Evolutionary conservation across 208 protist species (phyloP).

Genomic region (Tetramitus jugosus): DNA sequence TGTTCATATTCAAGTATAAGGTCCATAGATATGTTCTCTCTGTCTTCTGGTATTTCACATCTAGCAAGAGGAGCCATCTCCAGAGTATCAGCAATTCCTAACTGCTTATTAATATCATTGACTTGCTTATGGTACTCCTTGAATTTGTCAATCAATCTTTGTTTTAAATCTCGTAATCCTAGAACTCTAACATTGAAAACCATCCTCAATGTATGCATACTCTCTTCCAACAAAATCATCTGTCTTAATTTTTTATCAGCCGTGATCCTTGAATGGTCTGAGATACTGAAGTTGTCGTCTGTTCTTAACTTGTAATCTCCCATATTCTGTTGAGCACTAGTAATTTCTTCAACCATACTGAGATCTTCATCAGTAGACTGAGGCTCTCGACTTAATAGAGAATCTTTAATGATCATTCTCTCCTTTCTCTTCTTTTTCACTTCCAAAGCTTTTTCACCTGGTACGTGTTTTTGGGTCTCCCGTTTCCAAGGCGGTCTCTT

Average conservation of each 20-base stretch:
- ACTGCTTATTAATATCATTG: conserved; percentile 56
- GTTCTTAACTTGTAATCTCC: conserved; percentile 90
- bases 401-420: conserved; percentile 54
- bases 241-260: conserved; percentile 80
- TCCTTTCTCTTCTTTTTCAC: conserved; percentile 60
- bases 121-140: conserved; percentile 56
- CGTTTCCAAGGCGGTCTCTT: too few species aligned
- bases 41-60: conserved; percentile 41
- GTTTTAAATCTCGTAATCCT: conserved; percentile 72
- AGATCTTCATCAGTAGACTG: conserved; percentile 65
- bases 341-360: conserved; percentile 51
- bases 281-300: conserved; percentile 65
- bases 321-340: conserved; percentile 56
- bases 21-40: conserved; percentile 23
- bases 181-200: conserved; percentile 82
- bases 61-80: conserved; percentile 12
- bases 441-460: conserved; percentile 64
- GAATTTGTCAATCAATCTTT: conserved; percentile 52
- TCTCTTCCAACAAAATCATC: conserved; percentile 74
- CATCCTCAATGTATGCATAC: conserved; percentile 61
- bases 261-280: conserved; percentile 68
- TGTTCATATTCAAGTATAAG: background rate
- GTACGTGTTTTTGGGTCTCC: too few species aligned
- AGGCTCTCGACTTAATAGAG: conserved; percentile 58
- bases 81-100: conserved; percentile 40